A percentile compares a stretch with the other conserved stretches of the same genome.
These are phyloP conservation scores for Teunomyces kruisii DNA, from an alignment of 805 yeast genomes.

Conservation along the genomic window DNA sequence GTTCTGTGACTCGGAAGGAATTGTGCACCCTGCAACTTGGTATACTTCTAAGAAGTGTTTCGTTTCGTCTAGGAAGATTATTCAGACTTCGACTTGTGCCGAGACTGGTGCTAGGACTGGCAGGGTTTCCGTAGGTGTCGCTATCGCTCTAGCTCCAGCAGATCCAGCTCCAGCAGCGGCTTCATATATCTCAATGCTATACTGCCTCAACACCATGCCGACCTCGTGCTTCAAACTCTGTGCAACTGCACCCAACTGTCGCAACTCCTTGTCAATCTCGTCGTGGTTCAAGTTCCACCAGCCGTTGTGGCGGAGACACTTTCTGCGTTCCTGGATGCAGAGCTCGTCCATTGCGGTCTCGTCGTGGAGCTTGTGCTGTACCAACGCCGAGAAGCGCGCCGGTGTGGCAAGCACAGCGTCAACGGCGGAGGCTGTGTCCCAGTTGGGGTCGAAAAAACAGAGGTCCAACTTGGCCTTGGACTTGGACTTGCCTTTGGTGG, in stretches of 20 bases:
- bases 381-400: slow-evolving; percentile 2
- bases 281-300: slow-evolving; percentile 45
- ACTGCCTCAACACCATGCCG: slow-evolving; percentile 30
- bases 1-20: too few relatives aligned
- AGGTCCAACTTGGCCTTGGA: slow-evolving; percentile 38
- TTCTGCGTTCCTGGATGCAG: slow-evolving; percentile 55
- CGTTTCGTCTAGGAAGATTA: too few relatives aligned
- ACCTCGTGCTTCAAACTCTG: slow-evolving; percentile 26
- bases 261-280: slow-evolving; percentile 26
- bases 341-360: slow-evolving; percentile 19
- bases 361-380: slow-evolving; percentile 8
- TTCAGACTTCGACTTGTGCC: too few relatives aligned
- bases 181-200: slow-evolving; percentile 34
- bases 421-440: neutral
- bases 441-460: slow-evolving; percentile 49
- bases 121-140: too few relatives aligned
- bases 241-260: slow-evolving; percentile 35
- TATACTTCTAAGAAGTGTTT: too few relatives aligned
- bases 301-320: slow-evolving; percentile 55
- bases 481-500: slow-evolving; percentile 10
- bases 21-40: too few relatives aligned
- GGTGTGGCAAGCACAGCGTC: neutral
- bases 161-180: too few relatives aligned
- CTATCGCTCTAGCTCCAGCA: too few relatives aligned
- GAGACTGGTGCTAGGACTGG: too few relatives aligned